Conservation (phyloP, 768 basidiomycete species). For the Kwoniella botswanensis region DNA sequence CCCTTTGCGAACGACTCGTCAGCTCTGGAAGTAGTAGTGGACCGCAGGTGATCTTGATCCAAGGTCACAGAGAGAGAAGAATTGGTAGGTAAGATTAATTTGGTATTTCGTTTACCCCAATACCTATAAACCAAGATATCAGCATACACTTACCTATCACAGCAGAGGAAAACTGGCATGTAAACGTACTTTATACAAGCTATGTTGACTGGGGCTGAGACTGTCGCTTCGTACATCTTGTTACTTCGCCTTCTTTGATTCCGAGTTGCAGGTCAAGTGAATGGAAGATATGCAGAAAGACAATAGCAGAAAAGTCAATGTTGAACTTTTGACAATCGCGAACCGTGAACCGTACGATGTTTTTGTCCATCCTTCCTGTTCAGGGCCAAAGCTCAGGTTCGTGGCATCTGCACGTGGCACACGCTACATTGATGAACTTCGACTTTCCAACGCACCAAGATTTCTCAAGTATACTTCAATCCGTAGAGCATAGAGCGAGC, state of each 20-base stretch:
- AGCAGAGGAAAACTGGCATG: conserved; percentile 17
- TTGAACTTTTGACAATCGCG: neutral
- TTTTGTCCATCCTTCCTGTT: neutral
- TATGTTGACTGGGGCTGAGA: conserved; percentile 93
- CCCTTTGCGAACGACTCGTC: conserved; percentile 69
- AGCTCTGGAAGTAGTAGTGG: conserved; percentile 88
- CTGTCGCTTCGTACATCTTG: conserved; percentile 73
- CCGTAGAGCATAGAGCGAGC: too few relatives aligned
- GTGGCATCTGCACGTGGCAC: conserved; percentile 9
- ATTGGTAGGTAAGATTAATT: conserved; percentile 94
- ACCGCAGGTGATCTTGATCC: conserved; percentile 91
- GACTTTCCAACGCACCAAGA: too few relatives aligned
- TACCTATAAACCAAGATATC: conserved; percentile 65
- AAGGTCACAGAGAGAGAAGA: conserved; percentile 98
- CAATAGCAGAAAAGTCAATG: neutral
- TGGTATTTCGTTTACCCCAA: conserved; percentile 98
- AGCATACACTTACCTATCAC: neutral
- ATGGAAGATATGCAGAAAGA: too few relatives aligned
- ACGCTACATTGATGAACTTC: neutral
- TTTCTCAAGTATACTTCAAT: too few relatives aligned
- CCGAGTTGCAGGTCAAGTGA: too few relatives aligned
- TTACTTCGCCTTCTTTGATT: neutral
- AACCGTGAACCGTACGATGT: conserved; percentile 11
- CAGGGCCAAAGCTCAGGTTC: neutral
- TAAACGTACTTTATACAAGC: conserved; percentile 87